Evolutionary conservation across 768 basidiomycete species (phyloP), one percentile per base, ranked within the genome.

Genomic region (Pulveroboletus sp.): DNA sequence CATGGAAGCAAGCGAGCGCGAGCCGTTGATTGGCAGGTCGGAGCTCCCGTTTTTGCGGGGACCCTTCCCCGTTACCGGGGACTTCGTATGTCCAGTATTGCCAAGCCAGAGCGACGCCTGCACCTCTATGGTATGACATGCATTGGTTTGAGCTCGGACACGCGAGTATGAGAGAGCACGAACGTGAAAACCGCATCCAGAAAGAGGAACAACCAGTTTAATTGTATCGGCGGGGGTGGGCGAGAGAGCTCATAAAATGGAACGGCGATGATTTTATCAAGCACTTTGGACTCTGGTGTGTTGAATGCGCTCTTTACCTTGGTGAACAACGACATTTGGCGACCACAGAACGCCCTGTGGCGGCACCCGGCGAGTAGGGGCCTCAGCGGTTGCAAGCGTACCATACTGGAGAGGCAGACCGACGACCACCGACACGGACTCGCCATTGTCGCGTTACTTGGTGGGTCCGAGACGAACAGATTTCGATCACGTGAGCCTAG

Each of bases 141-240:
- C 6, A 17, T 42, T 15, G 5, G 13, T 48, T 39, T 30, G 39
- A 35, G 43, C 13, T 2, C 39, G 11, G 41, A 39, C 37, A 28
- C 9, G 28, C 38, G 30, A 35, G 14, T 5, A 38, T 17, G 48
- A 36, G 8, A 35, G 21, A 36, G 21, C 21, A 61, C 65, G 44
- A 45, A 66, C 65, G 65, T 69, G 49, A 67, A 67, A 13, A 67
- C 45, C 1, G 59, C 62, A 31, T 66, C 65, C 28, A 66, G 32
- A 28, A 67, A 46, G 39, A 66, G 59, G 37, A 68, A 62, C 24
- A 59, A 8, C 65, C 57, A 62, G 17, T 64, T 63, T 27, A 67
- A 28, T 46, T 54, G 60, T 43, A 66, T 52, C 18, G 54, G 57
- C 8, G n/a, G 36, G 8, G 54, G 57, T 10, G 62, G 38, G n/a